A percentile compares a stretch with the other conserved stretches of the same genome.
phyloP scores from a whole-genome alignment of 1,284 basidiomycete genomes.

The Trametes sp. region DNA sequence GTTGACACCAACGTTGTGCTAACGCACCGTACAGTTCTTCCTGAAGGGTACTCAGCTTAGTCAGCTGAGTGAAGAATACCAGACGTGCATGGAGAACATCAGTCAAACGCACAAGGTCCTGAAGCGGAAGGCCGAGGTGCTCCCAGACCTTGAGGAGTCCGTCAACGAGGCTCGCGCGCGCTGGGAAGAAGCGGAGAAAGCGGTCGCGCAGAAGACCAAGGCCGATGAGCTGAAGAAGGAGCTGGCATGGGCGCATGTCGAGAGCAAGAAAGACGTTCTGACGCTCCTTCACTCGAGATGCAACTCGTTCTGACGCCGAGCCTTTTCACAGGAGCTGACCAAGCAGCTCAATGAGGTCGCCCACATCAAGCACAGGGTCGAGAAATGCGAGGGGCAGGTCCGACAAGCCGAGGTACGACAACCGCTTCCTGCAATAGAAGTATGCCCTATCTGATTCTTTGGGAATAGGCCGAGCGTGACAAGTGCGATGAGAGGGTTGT shows the following conservation, averaged over 20 bases:
- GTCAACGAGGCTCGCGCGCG: conserved; percentile 66
- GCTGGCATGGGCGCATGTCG: conserved; percentile 90
- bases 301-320: not conserved
- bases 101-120: conserved; percentile 70
- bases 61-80: conserved; percentile 89
- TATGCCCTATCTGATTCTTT: conserved; percentile 1
- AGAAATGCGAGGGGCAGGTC: conserved; percentile 58
- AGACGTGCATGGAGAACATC: conserved; percentile 77
- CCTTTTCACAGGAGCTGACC: conserved; percentile 54
- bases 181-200: conserved; percentile 79
- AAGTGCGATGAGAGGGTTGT: conserved; percentile 56
- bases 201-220: conserved; percentile 74
- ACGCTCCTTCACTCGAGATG: not conserved
- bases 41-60: conserved; percentile 92
- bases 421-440: conserved; percentile 15
- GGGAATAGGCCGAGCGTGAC: conserved; percentile 49
- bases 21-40: conserved; percentile 74
- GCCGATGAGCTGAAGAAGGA: conserved; percentile 80
- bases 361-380: conserved; percentile 53
- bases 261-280: conserved; percentile 67
- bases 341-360: conserved; percentile 59
- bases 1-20: no score
- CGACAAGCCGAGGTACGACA: conserved; percentile 54
- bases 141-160: conserved; percentile 75
- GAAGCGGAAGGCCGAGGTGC: conserved; percentile 69